A percentile compares a stretch with the other conserved stretches of the same genome.
Evolutionary conservation across 2,329 filamentous ascomycete genomes (phyloP).

Genomic region (Hirsutella minnesotensis): DNA sequence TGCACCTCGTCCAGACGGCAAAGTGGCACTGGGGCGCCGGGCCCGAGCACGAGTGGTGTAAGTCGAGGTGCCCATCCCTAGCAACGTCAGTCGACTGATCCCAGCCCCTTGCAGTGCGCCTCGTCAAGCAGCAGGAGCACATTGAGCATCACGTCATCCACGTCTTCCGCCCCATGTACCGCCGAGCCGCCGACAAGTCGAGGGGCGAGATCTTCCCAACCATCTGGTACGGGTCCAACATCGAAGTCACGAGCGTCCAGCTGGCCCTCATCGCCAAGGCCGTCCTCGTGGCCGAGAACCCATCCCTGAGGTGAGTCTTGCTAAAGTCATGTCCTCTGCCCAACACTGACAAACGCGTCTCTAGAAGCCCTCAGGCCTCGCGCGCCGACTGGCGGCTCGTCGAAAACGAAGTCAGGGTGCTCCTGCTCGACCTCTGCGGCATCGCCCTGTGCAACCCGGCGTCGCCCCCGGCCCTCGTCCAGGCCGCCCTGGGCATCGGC

Average conservation of each 20-base stretch:
- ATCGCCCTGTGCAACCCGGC: constrained; percentile 25
- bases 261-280: constrained; percentile 26
- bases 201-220: constrained; percentile 27
- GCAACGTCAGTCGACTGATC: no score
- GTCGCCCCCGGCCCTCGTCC: constrained; percentile 25
- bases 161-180: constrained; percentile 22
- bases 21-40: constrained; percentile 28
- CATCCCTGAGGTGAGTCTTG: constrained; percentile 17
- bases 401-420: constrained; percentile 24
- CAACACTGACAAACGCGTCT: not conserved
- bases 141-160: constrained; percentile 20
- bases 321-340: not conserved
- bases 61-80: constrained; percentile 5
- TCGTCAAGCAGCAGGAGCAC: constrained; percentile 22
- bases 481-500: constrained; percentile 26
- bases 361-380: constrained; percentile 7
- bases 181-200: constrained; percentile 20
- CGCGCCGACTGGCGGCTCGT: constrained; percentile 21
- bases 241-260: constrained; percentile 28
- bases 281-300: constrained; percentile 27
- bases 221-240: constrained; percentile 25
- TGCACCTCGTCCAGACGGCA: constrained; percentile 28
- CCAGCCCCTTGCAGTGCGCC: constrained; percentile 11
- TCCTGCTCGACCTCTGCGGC: constrained; percentile 27
- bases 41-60: constrained; percentile 24